Percentiles rank a stretch among this genome's conserved stretches.
phyloP scores from a whole-genome alignment of 2,329 filamentous ascomycete genomes.

The Plectosphaerella sp. region DNA sequence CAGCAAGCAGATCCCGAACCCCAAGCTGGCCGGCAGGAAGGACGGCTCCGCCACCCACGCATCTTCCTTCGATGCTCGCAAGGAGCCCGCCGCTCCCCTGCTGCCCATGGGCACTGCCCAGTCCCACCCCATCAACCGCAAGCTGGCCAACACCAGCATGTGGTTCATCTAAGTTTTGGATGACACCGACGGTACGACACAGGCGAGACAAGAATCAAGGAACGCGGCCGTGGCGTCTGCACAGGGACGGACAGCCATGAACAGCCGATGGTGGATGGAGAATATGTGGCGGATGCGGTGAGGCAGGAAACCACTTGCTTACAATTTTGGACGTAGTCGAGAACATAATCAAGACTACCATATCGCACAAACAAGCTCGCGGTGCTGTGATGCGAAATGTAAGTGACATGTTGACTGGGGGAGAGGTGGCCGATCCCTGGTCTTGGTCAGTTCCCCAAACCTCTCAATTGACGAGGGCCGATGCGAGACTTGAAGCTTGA shows the following conservation, averaged over 20 bases:
- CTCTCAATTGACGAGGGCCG: too few species aligned
- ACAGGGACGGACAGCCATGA: conserved; percentile 2
- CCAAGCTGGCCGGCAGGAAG: conserved; percentile 33
- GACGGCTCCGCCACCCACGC: conserved; percentile 31
- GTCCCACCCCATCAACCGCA: conserved; percentile 16
- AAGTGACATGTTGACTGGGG: too few species aligned
- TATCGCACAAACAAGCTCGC: too few species aligned
- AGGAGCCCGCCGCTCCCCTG: conserved; percentile 11
- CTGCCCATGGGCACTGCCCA: conserved; percentile 15
- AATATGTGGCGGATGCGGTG: conserved; percentile 1
- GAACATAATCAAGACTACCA: neutral
- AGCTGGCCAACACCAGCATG: conserved; percentile 35
- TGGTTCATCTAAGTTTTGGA: conserved; percentile 33
- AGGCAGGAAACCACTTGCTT: neutral
- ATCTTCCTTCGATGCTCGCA: conserved; percentile 4
- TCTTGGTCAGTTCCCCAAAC: too few species aligned
- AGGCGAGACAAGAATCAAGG: neutral
- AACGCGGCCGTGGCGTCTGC: neutral
- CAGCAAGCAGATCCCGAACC: conserved; percentile 36
- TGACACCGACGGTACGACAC: neutral
- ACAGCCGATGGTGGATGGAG: neutral
- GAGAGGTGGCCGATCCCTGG: too few species aligned
- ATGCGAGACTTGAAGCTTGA: too few species aligned
- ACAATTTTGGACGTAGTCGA: neutral
- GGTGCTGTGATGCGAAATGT: too few species aligned